These are phyloP conservation scores for Dillenia turbinata DNA, from an alignment of 164 flowering plant genomes.

Conservation along the genomic window DNA sequence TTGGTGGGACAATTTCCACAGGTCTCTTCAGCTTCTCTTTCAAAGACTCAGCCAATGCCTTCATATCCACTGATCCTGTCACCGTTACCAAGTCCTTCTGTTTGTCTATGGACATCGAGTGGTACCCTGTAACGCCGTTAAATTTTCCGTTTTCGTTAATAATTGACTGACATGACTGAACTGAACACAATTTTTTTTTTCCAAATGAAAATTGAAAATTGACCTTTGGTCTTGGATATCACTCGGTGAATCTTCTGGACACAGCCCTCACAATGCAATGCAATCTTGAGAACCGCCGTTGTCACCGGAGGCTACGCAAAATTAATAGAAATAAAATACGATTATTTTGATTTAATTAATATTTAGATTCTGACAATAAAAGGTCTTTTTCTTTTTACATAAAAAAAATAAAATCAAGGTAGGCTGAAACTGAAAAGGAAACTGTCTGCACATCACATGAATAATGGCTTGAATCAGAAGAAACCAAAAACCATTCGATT, in stretches of 20 bases:
- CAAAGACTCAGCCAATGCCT: constrained; percentile 17
- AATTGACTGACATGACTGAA: no score
- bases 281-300: constrained; percentile 22
- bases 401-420: no score
- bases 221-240: constrained; percentile 18
- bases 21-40: constrained; percentile 21
- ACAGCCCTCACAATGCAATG: constrained; percentile 30
- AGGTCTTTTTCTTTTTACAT: constrained; percentile 23
- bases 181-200: no score
- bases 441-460: no score
- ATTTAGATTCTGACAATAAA: background rate
- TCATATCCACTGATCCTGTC: constrained; percentile 32
- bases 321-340: background rate
- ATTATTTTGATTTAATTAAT: background rate
- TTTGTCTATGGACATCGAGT: constrained; percentile 13
- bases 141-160: background rate
- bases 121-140: constrained; percentile 16
- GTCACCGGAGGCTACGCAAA: constrained; percentile 14
- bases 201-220: no score
- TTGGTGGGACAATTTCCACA: constrained; percentile 29
- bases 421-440: no score
- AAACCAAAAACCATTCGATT: no score
- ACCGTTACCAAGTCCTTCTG: constrained; percentile 28
- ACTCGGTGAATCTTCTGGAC: constrained; percentile 14
- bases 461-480: no score